phyloP scores from a whole-genome alignment of 2,329 filamentous ascomycete genomes.

The Magnaporthiopsis incrustans region DNA sequence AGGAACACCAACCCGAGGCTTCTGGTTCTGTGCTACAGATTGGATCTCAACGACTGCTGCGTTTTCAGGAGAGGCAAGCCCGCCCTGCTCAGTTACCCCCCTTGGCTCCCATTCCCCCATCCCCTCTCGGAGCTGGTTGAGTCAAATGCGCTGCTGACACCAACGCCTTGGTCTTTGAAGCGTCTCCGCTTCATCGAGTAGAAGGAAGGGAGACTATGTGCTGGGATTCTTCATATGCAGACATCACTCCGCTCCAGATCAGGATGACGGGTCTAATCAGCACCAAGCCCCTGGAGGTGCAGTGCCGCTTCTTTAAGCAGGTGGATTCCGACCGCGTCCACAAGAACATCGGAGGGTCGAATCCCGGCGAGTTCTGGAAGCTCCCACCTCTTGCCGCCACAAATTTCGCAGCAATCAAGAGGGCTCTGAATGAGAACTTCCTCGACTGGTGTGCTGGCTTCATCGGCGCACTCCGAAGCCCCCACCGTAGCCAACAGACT shows the following conservation, averaged over 20 bases:
- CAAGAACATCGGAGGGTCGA: not conserved
- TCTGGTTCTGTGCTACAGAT: not conserved
- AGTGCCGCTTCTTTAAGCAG: not conserved
- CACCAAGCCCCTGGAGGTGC: not conserved
- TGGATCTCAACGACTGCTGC: conserved; percentile 1
- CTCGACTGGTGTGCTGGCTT: conserved; percentile 1
- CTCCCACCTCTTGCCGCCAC: not conserved
- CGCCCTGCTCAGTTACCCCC: not conserved
- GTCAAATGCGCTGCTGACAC: not conserved
- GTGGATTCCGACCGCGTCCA: not conserved
- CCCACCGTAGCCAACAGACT: not conserved
- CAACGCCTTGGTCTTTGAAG: not conserved
- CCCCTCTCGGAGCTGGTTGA: not conserved
- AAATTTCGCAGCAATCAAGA: not conserved
- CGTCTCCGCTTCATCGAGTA: not conserved
- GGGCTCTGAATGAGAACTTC: not conserved
- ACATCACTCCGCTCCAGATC: not conserved
- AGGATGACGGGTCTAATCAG: not conserved
- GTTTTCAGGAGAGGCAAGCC: not conserved
- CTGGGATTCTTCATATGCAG: not conserved
- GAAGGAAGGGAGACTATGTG: not conserved
- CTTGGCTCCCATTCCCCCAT: not conserved
- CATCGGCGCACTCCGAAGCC: not conserved
- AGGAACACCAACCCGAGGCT: not conserved
- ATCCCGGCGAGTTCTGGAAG: not conserved